Evolutionary conservation across 1,284 basidiomycete genomes (phyloP), one percentile per base, ranked within the genome.

Genomic region (Sanghuangporus sanghuang): DNA sequence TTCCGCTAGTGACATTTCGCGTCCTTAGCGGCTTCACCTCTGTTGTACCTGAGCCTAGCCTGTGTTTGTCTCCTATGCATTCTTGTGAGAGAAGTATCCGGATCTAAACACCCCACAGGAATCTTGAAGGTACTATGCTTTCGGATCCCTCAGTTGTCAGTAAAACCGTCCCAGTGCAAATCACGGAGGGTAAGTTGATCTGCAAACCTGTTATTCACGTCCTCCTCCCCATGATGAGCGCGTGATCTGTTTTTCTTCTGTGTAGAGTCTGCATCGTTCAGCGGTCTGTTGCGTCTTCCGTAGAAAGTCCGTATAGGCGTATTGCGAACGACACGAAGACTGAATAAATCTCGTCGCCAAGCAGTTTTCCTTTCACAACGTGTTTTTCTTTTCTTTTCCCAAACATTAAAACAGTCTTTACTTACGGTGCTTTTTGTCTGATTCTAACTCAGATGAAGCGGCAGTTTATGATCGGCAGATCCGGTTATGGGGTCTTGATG

Each of bases 391-490:
- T 32, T 32, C 27, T 32, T 57, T 53, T 64, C 39, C n/a, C 23
- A 40, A 36, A 21, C 12, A 21, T 46, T 46, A n/a, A 16, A 46
- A 46, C 16, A 16, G 21, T 18, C 44, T 18, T 23, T 52, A 18
- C 62, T 62, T 14, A 57, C 14, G 35, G 23, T 21, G 27, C 18
- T 57, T 49, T 46, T 54, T 38, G 40, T 56, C 38, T 35, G 48
- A 27, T 46, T 57, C 44, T 61, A 46, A 48, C 48, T 62, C 67
- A 89, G 91, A 90, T 75, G 91, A 94, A 73, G 92, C 90, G 16
- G 90, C 90, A 5, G 77, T 98, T 36, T 98, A 99, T 74, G 96
- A 98, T 76, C 89, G 96, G 46, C 96, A 98, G 77, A 98, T 99
- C 78, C 86, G 97, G 35, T 79, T 98, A 66, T 99, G 96, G 96